These are phyloP conservation scores for Solanum dulcamara DNA, from an alignment of 257 asterid genomes.

Conservation along the genomic window DNA sequence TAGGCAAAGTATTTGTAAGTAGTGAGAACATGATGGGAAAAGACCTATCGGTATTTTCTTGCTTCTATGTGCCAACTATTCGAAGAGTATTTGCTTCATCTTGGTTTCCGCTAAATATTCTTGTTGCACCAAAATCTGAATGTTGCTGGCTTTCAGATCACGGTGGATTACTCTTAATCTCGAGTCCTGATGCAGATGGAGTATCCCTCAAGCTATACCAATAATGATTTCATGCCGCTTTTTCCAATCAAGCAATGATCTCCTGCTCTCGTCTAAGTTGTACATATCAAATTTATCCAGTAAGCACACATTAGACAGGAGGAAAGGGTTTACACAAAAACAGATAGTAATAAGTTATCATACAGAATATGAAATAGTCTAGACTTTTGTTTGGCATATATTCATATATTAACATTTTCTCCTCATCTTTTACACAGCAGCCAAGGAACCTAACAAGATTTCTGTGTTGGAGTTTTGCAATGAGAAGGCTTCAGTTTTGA, in stretches of 20 bases:
- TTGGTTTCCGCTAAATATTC: background rate
- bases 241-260: background rate
- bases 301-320: background rate
- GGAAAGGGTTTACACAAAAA: background rate
- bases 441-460: conserved; percentile 26
- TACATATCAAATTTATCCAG: background rate
- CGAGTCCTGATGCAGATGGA: conserved; percentile 11
- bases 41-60: background rate
- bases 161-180: conserved; percentile 3
- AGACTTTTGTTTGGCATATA: conserved; percentile 22
- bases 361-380: conserved; percentile 22
- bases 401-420: conserved; percentile 26
- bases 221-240: background rate
- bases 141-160: conserved; percentile 7
- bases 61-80: conserved; percentile 10
- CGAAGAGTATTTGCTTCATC: background rate
- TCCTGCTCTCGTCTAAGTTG: background rate
- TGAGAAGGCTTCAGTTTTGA: conserved; percentile 24
- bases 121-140: conserved; percentile 1
- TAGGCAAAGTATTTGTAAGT: background rate
- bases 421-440: conserved; percentile 15
- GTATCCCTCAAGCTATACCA: conserved; percentile 11
- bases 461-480: conserved; percentile 20
- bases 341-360: background rate
- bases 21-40: background rate